Evolutionary conservation across 2,329 filamentous ascomycete species (phyloP).

Genomic region (Coniochaeta sp.): DNA sequence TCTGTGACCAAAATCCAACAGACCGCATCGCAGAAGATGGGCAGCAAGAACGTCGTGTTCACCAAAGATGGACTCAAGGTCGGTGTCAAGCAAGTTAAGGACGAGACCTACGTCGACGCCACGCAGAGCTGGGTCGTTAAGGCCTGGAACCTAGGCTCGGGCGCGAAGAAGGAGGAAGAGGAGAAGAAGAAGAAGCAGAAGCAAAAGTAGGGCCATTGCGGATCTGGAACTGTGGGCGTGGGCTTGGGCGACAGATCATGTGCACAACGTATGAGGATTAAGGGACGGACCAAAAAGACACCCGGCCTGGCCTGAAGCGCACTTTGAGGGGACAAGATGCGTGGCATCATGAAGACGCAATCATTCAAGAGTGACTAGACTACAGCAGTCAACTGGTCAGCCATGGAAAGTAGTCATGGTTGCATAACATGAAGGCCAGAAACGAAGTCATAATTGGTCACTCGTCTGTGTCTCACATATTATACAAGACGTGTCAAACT

Average conservation of each 20-base stretch:
- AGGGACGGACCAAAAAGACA: background rate
- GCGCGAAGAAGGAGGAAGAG: constrained; percentile 19
- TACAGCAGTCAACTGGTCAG: no score
- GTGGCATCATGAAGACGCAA: no score
- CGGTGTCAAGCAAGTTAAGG: constrained; percentile 59
- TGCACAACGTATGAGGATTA: background rate
- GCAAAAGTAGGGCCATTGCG: background rate
- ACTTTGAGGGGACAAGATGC: no score
- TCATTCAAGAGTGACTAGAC: no score
- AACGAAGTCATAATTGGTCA: no score
- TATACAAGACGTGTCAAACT: no score
- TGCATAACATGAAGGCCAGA: no score
- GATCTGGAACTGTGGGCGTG: background rate
- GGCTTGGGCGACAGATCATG: background rate
- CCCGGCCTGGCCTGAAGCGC: background rate
- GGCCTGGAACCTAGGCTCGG: constrained; percentile 52
- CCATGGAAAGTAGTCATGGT: no score
- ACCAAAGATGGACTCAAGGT: constrained; percentile 69
- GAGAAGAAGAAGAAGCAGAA: constrained; percentile 14
- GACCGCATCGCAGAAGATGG: constrained; percentile 61
- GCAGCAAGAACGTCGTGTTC: constrained; percentile 67
- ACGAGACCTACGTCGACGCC: constrained; percentile 65
- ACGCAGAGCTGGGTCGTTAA: constrained; percentile 64
- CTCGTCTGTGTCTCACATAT: no score
- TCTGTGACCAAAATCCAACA: constrained; percentile 58